phyloP scores from a whole-genome alignment of 2,329 filamentous ascomycete genomes.

The Ramichloridium luteum region DNA sequence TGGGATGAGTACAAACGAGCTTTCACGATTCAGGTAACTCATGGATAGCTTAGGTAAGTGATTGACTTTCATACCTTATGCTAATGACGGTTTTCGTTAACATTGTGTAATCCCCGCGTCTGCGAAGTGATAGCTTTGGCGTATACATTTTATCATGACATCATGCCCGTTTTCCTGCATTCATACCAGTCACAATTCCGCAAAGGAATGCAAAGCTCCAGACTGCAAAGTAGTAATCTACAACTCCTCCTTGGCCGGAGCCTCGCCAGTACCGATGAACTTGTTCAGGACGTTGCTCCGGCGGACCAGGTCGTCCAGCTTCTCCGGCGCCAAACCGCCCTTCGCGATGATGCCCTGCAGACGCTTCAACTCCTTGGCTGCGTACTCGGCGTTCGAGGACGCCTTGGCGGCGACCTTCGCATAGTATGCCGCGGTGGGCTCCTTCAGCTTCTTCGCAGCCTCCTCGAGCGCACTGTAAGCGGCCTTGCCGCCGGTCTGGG shows the following conservation, averaged over 20 bases:
- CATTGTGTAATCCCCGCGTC: no score
- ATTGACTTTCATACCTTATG: no score
- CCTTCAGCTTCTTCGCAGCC: slow-evolving; percentile 53
- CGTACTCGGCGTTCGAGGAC: slow-evolving; percentile 62
- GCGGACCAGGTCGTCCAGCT: slow-evolving; percentile 75
- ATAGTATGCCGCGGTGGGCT: slow-evolving; percentile 83
- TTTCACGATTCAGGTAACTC: no score
- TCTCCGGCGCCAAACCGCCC: slow-evolving; percentile 71
- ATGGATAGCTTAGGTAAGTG: no score
- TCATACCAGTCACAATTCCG: no score
- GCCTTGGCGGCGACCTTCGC: slow-evolving; percentile 82
- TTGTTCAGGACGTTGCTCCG: slow-evolving; percentile 79
- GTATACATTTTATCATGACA: no score
- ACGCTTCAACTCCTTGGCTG: slow-evolving; percentile 71
- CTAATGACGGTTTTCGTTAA: no score
- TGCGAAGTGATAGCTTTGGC: no score
- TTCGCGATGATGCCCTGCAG: slow-evolving; percentile 72
- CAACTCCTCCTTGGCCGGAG: slow-evolving; percentile 22
- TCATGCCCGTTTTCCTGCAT: no score
- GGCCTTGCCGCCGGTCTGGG: slow-evolving; percentile 46
- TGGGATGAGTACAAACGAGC: no score
- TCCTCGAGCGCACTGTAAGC: slow-evolving; percentile 61
- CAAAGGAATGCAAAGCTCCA: no score
- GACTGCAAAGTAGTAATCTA: no score
- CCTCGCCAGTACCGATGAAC: slow-evolving; percentile 47